Conservation (phyloP, 208 protist species). For the Trypanosoma boissoni region DNA sequence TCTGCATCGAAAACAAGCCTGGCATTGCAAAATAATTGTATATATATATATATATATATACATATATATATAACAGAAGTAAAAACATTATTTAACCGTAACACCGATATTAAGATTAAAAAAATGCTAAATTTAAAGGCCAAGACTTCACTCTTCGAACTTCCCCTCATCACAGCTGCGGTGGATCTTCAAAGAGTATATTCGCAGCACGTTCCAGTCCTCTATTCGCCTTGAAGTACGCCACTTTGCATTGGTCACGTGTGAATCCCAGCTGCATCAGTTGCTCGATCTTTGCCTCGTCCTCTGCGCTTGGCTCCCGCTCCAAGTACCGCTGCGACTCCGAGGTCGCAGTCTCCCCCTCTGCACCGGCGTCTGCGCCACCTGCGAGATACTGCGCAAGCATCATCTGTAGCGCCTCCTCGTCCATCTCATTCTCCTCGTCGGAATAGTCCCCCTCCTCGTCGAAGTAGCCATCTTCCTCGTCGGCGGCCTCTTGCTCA, state of each 20-base stretch:
- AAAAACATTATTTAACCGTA: background rate
- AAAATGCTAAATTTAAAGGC: too few species aligned
- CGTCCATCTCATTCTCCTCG: slow-evolving; percentile 29
- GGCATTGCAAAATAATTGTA: background rate
- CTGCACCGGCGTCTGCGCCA: background rate
- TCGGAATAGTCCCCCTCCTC: slow-evolving; percentile 38
- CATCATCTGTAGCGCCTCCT: slow-evolving; percentile 14
- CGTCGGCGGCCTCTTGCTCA: slow-evolving; percentile 36
- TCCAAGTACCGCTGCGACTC: slow-evolving; percentile 43
- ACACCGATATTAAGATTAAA: too few species aligned
- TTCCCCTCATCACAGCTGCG: slow-evolving; percentile 41
- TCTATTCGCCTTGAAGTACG: slow-evolving; percentile 77
- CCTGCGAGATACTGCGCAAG: slow-evolving; percentile 25
- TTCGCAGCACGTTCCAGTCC: slow-evolving; percentile 84
- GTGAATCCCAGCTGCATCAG: slow-evolving; percentile 81
- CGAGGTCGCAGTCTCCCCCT: background rate
- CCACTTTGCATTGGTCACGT: slow-evolving; percentile 77
- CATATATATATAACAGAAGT: background rate
- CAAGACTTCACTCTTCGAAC: too few species aligned
- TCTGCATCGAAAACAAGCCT: slow-evolving; percentile 1
- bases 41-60: slow-evolving; percentile 12
- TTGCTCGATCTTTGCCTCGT: slow-evolving; percentile 83
- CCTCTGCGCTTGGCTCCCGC: slow-evolving; percentile 61
- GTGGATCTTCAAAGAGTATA: slow-evolving; percentile 85
- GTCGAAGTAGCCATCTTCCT: slow-evolving; percentile 26